Percentiles rank a stretch among this genome's conserved stretches.
These are phyloP conservation scores for Neonectria sp. DNA, from an alignment of 2,329 filamentous ascomycete genomes.

Conservation along the genomic window DNA sequence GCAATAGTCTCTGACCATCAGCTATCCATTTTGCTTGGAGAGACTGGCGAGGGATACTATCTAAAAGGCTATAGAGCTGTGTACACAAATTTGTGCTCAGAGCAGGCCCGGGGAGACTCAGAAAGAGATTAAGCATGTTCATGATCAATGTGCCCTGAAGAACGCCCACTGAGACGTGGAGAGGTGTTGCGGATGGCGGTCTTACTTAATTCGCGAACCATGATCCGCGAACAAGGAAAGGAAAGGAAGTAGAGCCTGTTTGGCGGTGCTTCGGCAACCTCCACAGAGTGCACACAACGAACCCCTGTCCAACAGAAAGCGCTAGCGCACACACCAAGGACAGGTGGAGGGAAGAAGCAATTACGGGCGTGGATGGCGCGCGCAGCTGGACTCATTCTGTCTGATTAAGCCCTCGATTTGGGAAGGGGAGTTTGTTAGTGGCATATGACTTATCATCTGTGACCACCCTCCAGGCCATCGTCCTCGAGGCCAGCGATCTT, in stretches of 20 bases:
- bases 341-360: slow-evolving; percentile 37
- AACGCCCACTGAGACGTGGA: slow-evolving; percentile 12
- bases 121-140: slow-evolving; percentile 24
- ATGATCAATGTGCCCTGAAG: slow-evolving; percentile 21
- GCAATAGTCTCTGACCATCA: slow-evolving; percentile 1
- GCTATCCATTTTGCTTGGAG: neutral
- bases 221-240: neutral
- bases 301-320: slow-evolving; percentile 32
- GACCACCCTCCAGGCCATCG: slow-evolving; percentile 22
- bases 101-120: slow-evolving; percentile 8
- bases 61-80: neutral
- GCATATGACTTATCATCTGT: slow-evolving; percentile 42
- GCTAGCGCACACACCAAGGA: slow-evolving; percentile 22
- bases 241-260: neutral
- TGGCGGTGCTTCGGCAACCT: neutral
- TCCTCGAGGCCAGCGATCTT: slow-evolving; percentile 9
- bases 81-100: slow-evolving; percentile 8
- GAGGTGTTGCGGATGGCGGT: neutral
- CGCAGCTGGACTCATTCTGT: slow-evolving; percentile 34
- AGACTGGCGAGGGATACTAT: neutral
- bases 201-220: neutral
- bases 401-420: slow-evolving; percentile 44
- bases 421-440: slow-evolving; percentile 27
- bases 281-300: slow-evolving; percentile 10
- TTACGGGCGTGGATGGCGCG: slow-evolving; percentile 29